phyloP scores from a whole-genome alignment of 2,329 filamentous ascomycete genomes.

The Aspergillus bombycis region DNA sequence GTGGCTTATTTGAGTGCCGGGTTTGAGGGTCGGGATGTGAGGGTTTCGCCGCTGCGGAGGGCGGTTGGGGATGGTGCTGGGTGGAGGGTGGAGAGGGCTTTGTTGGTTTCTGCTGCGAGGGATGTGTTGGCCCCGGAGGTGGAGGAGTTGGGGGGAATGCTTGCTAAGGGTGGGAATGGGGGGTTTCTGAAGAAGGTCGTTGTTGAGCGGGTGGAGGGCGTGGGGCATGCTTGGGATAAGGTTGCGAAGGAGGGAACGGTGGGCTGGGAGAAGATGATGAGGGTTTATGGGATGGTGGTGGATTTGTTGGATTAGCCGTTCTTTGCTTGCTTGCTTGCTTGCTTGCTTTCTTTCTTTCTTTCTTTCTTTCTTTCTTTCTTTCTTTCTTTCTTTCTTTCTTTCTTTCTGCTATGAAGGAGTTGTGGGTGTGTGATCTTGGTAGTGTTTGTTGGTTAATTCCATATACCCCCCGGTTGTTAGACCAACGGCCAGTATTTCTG shows the following conservation, averaged over 20 bases:
- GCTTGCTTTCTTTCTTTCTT: no score
- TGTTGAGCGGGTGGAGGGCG: constrained; percentile 32
- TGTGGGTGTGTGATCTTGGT: background rate
- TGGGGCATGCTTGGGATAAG: constrained; percentile 45
- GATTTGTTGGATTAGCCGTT: constrained; percentile 19
- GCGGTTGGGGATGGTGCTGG: constrained; percentile 3
- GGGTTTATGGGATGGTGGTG: constrained; percentile 35
- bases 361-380: no score
- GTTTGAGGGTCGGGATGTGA: constrained; percentile 19
- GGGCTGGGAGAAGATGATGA: constrained; percentile 29
- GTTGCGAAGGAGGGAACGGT: constrained; percentile 28
- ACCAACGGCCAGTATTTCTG: constrained; percentile 41
- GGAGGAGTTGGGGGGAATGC: constrained; percentile 26
- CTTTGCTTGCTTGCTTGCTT: background rate
- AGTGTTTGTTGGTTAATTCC: background rate
- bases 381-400: no score
- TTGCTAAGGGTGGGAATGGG: constrained; percentile 9
- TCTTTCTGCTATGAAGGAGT: background rate
- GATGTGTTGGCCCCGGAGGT: constrained; percentile 30
- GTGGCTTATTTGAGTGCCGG: constrained; percentile 27
- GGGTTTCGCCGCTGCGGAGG: constrained; percentile 30
- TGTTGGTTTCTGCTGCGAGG: constrained; percentile 30
- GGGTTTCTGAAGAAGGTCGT: constrained; percentile 16
- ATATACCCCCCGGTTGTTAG: constrained; percentile 1
- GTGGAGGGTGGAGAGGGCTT: constrained; percentile 10